A percentile compares a stretch with the other conserved stretches of the same genome.
Evolutionary conservation across 2,329 filamentous ascomycete genomes (phyloP).

Genomic region (Paracamarosporium sp.): DNA sequence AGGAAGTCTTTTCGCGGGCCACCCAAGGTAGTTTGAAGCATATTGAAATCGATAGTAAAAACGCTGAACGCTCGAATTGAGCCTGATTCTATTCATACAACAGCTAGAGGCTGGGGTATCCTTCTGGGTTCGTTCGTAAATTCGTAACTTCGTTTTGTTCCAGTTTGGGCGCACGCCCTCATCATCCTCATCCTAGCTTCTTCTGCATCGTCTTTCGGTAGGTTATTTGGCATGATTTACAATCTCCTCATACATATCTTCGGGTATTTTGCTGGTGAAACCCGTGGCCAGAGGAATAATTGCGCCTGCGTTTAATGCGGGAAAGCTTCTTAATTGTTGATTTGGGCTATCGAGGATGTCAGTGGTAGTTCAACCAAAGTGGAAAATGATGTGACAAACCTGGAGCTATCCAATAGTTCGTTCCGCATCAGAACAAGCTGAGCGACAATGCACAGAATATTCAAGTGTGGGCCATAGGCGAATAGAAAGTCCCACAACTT

Average conservation of each 20-base stretch:
- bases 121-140: slow-evolving; percentile 10
- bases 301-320: slow-evolving; percentile 79
- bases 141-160: slow-evolving; percentile 10
- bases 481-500: slow-evolving; percentile 97
- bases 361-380: slow-evolving; percentile 19
- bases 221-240: slow-evolving; percentile 79
- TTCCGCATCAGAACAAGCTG: slow-evolving; percentile 89
- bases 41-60: not conserved
- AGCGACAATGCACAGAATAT: slow-evolving; percentile 94
- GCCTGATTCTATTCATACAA: not conserved
- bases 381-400: slow-evolving; percentile 60
- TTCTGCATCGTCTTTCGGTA: not conserved
- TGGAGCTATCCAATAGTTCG: slow-evolving; percentile 81
- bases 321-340: slow-evolving; percentile 87
- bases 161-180: not conserved
- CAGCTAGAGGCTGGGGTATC: not conserved
- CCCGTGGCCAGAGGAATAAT: slow-evolving; percentile 86
- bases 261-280: slow-evolving; percentile 87
- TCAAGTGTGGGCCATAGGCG: slow-evolving; percentile 92
- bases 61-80: no score
- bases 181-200: not conserved
- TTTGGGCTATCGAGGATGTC: slow-evolving; percentile 72
- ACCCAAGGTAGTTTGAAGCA: not conserved
- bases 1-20: not conserved
- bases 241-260: slow-evolving; percentile 89